Base-by-base conservation (phyloP, 495 filamentous ascomycete genomes). In the Penicillium diatomitis region DNA sequence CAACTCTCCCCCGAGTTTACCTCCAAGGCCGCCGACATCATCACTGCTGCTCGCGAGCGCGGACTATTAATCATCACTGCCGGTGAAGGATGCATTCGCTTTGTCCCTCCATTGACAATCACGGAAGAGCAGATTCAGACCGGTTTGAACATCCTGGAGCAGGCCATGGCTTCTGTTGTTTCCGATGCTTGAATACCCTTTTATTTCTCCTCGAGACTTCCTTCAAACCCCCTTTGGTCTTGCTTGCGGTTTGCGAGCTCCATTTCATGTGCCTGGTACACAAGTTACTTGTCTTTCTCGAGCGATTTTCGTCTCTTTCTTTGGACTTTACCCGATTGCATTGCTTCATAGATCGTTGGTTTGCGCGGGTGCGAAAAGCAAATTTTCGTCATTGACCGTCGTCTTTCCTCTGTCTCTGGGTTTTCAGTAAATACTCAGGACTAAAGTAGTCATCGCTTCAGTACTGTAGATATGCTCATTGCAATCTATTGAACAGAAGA, bases 1-100 rank as follows among this genome's bases (percentile, higher is more conserved):
- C 92, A 97, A 69, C 66, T 98, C 41, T 79, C 69, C 5, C 68
- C 76, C 44, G 83, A 88, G 59, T 86, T 86, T 34, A 69, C 76
- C 4, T 65, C 77, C 7, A 74, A 69, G 64, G 70, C 69, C 6
- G 58, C 57, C 9, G 72, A 75, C 35, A 76, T 98, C 38, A 76
- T 98, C 33, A 86, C 80, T 46, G 90, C 88, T 3, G 90, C 89
- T 29, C 71, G 94, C 49, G 90, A 98, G 73, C 72, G 90, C 41
- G 94, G 92, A 0, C 56, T 98, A 68, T 56, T 98, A 61, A 73
- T 97, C 11, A 96, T 98, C 56, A 96, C 88, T 1, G 89, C 87
- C 32, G 92, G 92, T 3, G 86, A 81, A 4, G 91, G 96, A 58
- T 91, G 88, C 41, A 66, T 96, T 39, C 74, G 90, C 32, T 92